Base-by-base conservation (phyloP, 2,329 filamentous ascomycete species). In the Colletotrichum sp. region DNA sequence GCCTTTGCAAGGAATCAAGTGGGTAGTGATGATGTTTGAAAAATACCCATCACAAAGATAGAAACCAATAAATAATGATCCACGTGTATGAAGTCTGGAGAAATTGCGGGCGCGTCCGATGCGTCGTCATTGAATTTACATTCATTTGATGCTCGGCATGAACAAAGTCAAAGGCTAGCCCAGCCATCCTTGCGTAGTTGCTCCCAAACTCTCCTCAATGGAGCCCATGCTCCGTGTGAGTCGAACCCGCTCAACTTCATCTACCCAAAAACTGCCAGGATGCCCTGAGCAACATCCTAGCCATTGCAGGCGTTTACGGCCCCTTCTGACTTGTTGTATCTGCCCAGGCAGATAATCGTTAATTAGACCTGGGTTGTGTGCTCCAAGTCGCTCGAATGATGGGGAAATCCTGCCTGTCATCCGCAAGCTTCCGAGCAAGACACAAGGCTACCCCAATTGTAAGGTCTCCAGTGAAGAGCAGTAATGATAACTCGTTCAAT, bases 381-480 rank as follows among this genome's bases (percentile, higher is more conserved):
- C n/a, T 22, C 44, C n/a, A 22, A 48, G 44, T 48, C 44, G 44
- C n/a, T 48, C 6, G 44, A 48, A 48, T 9, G n/a, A 48, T 8
- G n/a, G n/a, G n/a, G n/a, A 22, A 4, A 48, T 48, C 44, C 11
- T 48, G n/a, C 44, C 44, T 22, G n/a, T 48, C 44, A 48, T 22
- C 44, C 19, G 44, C 44, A 48, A 4, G 6, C 44, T 1, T n/a
- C 44, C 44, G 44, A 3, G 44, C 44, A 48, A 48, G 44, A 22
- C 44, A 22, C 0, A 22, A 4, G n/a, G 0, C 1, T 2, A 48
- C 6, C 11, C 0, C 19, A 48, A 0, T 13, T 48, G n/a, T 48
- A 4, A n/a, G 44, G n/a, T 22, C 6, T 48, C n/a, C 6, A n/a
- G 39, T 44, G 19, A 44, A 0, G 19, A 1, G n/a, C 5, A n/a